phyloP scores from a whole-genome alignment of 1,284 basidiomycete genomes.

The Fistulina hepatica region DNA sequence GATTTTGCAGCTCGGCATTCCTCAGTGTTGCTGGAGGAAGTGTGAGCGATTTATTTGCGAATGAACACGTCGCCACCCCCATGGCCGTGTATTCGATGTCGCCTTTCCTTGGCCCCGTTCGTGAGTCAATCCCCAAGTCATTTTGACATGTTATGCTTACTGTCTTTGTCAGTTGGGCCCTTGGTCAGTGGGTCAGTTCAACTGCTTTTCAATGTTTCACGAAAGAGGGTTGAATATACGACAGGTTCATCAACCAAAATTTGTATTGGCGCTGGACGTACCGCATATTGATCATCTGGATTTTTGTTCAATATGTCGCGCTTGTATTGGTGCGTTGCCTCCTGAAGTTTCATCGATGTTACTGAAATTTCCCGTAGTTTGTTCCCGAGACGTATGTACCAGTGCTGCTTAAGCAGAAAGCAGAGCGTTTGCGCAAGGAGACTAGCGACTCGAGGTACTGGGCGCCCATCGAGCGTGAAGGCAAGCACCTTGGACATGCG shows the following conservation, averaged over 20 bases:
- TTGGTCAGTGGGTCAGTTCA: no score
- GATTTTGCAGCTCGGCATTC: constrained; percentile 64
- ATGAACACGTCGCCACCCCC: constrained; percentile 57
- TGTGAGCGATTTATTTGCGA: constrained; percentile 64
- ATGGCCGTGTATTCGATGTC: constrained; percentile 3
- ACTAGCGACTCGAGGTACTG: constrained; percentile 46
- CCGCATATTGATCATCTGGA: constrained; percentile 56
- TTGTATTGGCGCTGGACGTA: constrained; percentile 74
- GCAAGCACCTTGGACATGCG: constrained; percentile 33
- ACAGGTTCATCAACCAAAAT: no score
- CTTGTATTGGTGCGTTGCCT: constrained; percentile 36
- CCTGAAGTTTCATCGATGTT: constrained; percentile 6
- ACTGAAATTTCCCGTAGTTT: constrained; percentile 31
- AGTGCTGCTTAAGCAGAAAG: constrained; percentile 48
- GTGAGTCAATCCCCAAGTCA: neutral
- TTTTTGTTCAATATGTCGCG: constrained; percentile 33
- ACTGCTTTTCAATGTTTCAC: no score
- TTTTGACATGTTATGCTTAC: neutral
- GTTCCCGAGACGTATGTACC: constrained; percentile 74
- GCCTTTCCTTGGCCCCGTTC: constrained; percentile 20
- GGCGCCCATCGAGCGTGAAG: constrained; percentile 42
- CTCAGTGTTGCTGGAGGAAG: constrained; percentile 74
- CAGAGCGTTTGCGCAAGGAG: constrained; percentile 42
- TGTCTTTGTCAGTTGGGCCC: no score
- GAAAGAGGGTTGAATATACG: no score